Base-by-base conservation (phyloP, 176 grass and related monocot species). In the Musa beccarii region DNA sequence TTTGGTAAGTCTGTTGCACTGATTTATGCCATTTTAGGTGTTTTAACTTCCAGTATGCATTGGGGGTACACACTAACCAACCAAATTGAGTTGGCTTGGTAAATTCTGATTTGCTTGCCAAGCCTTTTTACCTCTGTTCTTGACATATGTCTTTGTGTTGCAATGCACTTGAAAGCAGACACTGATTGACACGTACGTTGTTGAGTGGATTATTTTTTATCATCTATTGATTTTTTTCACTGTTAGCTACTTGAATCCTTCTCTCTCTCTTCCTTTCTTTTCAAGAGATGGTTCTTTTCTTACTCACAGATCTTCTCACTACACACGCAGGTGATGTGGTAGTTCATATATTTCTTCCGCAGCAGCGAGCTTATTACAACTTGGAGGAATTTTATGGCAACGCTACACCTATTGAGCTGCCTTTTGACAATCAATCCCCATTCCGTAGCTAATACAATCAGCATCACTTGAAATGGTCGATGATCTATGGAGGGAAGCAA, bases 331-430 rank as follows among this genome's bases (percentile, higher is more conserved):
- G 95, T 26, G 95, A 98, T 82, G 90, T 98, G n/a, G 90, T 98
- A 49, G 95, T 98, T 19, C 95, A 93, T 85, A 98, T 93, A 89
- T 98, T 98, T 81, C 84, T 89, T 59, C 95, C 90, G 0, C 88
- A 90, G 10, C 95, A 93, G 29, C 81, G 95, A 77, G 83, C 86
- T 59, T 98, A 83, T 75, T 98, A 98, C 69, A 98, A 98, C 67
- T 76, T 98, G 82, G 95, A 98, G 83, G 90, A 98, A 62, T 98
- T 98, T 70, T 98, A 98, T 16, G 95, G 95, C 64, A 91, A 98
- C 2, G 86, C 90, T 5, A 91, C 88, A n/a, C 23, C 80, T 19
- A 85, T 98, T 19, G 88, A 98, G 72, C 95, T 94, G 52, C 95
- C 95, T 49, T 93, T 91, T 25, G 88, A 91, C 50, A 89, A 73